Base-by-base conservation (phyloP, 2,329 filamentous ascomycete genomes). In the Clathrospora elynae region DNA sequence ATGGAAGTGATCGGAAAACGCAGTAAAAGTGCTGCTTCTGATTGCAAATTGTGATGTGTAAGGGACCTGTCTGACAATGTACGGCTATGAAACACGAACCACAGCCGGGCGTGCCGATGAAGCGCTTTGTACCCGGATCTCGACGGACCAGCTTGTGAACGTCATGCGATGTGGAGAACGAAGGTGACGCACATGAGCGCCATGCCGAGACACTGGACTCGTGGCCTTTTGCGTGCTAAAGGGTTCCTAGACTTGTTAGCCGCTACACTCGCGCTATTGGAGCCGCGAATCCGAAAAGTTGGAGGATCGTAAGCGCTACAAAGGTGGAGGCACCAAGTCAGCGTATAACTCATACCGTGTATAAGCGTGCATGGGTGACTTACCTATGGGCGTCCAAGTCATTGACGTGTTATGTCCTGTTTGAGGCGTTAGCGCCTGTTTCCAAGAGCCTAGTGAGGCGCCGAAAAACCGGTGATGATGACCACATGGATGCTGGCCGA, bases 401-500 rank as follows among this genome's bases (percentile, higher is more conserved):
- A 64, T 64, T 55, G 62, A 62, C 31, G 55, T 57, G 35, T 66
- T 62, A 50, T 67, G 63, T 11, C 56, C 63, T 66, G 14, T 10
- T 25, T 38, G 29, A 29, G 18, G 37, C 37, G 40, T 58, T 49
- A 60, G 49, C 32, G n/a, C 25, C 30, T 33, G 23, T 35, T 49
- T 40, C 22, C 23, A 34, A 33, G 26, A 8, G 25, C 11, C 33
- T 38, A 48, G 37, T 35, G 43, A 23, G 3, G 12, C 10, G 22
- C 24, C 44, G 42, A 44, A 34, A 41, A 12, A 20, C 31, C n/a
- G n/a, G 34, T 38, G 29, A 35, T 42, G 17, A 49, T 47, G 49
- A 50, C 46, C 31, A 28, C 51, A 53, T 55, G 31, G 35, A 23
- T 46, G 20, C 18, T 41, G 37, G 26, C 23, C 32, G 20, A 28